phyloP scores from a whole-genome alignment of 2,329 filamentous ascomycete genomes.

The Calonectria hongkongensis region DNA sequence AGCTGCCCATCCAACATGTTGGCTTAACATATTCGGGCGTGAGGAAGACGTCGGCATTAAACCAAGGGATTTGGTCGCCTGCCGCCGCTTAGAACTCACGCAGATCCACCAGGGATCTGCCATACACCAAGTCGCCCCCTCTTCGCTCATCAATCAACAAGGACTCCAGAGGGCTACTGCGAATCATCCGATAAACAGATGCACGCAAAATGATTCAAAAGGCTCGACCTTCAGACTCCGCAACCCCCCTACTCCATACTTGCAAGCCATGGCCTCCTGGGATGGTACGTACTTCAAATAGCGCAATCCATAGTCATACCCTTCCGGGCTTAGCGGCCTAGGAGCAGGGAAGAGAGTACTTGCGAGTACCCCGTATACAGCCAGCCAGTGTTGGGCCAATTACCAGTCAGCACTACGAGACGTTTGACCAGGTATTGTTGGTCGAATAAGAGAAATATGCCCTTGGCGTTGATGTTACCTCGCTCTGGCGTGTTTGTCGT shows the following conservation, averaged over 20 bases:
- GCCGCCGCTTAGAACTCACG: conserved; percentile 26
- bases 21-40: conserved; percentile 6
- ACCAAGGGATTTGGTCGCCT: conserved; percentile 29
- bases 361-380: conserved; percentile 42
- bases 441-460: conserved; percentile 10
- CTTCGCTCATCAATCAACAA: conserved; percentile 28
- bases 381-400: neutral
- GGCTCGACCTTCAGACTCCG: conserved; percentile 34
- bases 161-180: conserved; percentile 32
- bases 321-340: conserved; percentile 46
- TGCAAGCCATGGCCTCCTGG: conserved; percentile 23
- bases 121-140: conserved; percentile 23
- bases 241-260: conserved; percentile 23
- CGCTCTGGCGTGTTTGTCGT: conserved; percentile 16
- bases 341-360: conserved; percentile 49
- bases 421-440: conserved; percentile 27
- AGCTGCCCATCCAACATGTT: conserved; percentile 21
- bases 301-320: conserved; percentile 49
- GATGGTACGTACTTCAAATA: conserved; percentile 41
- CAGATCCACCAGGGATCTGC: conserved; percentile 28
- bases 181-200: conserved; percentile 42
- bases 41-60: conserved; percentile 34
- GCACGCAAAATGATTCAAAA: conserved; percentile 30
- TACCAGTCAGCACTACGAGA: conserved; percentile 1
- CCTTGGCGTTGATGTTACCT: conserved; percentile 24